phyloP scores from a whole-genome alignment of 305 asterid species.

The Fraxinus velutina region DNA sequence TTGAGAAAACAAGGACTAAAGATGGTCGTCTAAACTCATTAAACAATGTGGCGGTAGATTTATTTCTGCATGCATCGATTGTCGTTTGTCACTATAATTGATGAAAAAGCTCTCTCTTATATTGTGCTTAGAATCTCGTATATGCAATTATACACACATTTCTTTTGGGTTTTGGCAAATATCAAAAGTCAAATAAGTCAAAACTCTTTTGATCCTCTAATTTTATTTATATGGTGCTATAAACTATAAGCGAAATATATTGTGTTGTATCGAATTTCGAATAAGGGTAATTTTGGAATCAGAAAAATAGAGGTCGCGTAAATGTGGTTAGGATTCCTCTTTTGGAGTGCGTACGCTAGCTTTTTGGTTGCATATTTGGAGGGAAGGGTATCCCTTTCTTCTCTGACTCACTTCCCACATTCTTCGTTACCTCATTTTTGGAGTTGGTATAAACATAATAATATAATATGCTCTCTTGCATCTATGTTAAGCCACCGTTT shows the following conservation, averaged over 20 bases:
- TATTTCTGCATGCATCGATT: neutral
- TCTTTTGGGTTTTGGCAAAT: neutral
- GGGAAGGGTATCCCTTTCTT: slow-evolving; percentile 51
- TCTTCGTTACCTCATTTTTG: slow-evolving; percentile 29
- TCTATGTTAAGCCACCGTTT: neutral
- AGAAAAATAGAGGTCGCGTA: slow-evolving; percentile 49
- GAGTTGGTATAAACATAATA: neutral
- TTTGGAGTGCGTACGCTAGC: slow-evolving; percentile 84
- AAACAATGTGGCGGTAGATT: too few relatives aligned
- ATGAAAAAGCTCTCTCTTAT: too few relatives aligned
- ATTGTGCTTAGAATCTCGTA: too few relatives aligned
- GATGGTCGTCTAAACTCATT: neutral
- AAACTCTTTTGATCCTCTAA: too few relatives aligned
- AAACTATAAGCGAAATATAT: neutral
- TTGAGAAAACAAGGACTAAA: too few relatives aligned
- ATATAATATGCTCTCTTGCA: slow-evolving; percentile 26
- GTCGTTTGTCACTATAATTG: too few relatives aligned
- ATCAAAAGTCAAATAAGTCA: too few relatives aligned
- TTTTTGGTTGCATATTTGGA: slow-evolving; percentile 19
- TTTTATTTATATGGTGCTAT: neutral
- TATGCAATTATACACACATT: neutral
- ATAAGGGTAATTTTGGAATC: slow-evolving; percentile 35
- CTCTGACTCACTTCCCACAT: slow-evolving; percentile 32
- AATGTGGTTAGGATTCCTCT: slow-evolving; percentile 56
- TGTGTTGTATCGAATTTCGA: neutral